Evolutionary conservation across 352 stramenopile genomes (phyloP).

Genomic region (Blastocystis sp.): DNA sequence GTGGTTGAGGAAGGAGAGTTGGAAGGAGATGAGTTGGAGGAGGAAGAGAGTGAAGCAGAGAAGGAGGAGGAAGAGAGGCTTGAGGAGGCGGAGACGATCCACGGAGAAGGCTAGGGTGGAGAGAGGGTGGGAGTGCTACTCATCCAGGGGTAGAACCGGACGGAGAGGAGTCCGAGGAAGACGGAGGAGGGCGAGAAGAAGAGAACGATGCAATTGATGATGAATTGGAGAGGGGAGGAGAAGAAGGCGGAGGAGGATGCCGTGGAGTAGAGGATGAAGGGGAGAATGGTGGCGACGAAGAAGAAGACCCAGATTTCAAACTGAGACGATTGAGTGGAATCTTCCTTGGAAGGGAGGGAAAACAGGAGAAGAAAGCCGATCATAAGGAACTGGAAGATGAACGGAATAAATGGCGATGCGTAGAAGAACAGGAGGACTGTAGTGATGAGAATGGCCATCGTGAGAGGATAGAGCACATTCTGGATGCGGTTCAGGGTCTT

Average conservation of each 20-base stretch:
- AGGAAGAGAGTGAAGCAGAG: constrained; percentile 29
- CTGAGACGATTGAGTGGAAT: constrained; percentile 3
- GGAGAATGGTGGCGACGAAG: constrained; percentile 12
- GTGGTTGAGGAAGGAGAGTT: constrained; percentile 10
- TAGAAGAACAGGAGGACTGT: constrained; percentile 42
- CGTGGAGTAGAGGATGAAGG: constrained; percentile 6
- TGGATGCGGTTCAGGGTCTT: constrained; percentile 14
- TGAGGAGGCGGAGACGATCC: constrained; percentile 39
- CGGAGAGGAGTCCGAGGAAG: constrained; percentile 51
- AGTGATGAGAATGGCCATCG: constrained; percentile 35
- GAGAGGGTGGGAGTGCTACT: background rate
- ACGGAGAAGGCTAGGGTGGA: constrained; percentile 24
- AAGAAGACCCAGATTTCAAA: constrained; percentile 64
- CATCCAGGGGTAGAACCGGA: constrained; percentile 41
- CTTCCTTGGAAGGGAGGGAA: background rate
- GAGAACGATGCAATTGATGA: constrained; percentile 25
- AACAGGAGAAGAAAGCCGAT: constrained; percentile 32
- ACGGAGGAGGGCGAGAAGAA: background rate
- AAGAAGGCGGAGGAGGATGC: background rate
- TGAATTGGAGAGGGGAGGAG: background rate
- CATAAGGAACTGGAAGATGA: constrained; percentile 32
- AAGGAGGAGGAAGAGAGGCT: constrained; percentile 38
- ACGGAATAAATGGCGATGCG: background rate
- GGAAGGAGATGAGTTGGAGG: constrained; percentile 13
- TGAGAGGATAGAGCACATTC: constrained; percentile 43